These are phyloP conservation scores for Thermoascus crustaceus DNA, from an alignment of 2,329 filamentous ascomycete genomes.

Conservation along the genomic window DNA sequence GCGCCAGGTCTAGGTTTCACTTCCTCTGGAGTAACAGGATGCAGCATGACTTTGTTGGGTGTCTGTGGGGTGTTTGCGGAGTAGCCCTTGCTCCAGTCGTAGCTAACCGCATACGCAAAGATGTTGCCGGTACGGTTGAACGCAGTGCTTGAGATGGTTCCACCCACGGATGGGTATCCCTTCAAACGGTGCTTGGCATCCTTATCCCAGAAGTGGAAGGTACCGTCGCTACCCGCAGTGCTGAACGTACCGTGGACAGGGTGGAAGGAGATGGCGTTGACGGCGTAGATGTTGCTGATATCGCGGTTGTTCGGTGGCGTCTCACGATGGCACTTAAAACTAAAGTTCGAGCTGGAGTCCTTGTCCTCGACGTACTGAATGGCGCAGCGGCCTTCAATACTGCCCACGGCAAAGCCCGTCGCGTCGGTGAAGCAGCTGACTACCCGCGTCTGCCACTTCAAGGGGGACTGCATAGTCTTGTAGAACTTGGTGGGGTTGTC, in stretches of 20 bases:
- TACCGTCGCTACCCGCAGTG: constrained; percentile 89
- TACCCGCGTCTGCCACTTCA: constrained; percentile 96
- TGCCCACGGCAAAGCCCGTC: constrained; percentile 86
- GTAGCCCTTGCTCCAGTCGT: constrained; percentile 98
- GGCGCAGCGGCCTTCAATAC: constrained; percentile 92
- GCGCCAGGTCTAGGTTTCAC: constrained; percentile 48
- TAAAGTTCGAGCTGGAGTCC: constrained; percentile 86
- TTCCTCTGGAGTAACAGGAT: constrained; percentile 62
- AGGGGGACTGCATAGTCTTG: constrained; percentile 89
- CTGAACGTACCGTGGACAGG: constrained; percentile 96
- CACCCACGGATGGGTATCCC: constrained; percentile 76
- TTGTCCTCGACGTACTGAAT: constrained; percentile 99
- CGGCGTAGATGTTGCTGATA: constrained; percentile 80
- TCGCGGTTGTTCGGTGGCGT: constrained; percentile 55
- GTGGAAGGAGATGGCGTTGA: constrained; percentile 98
- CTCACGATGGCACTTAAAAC: constrained; percentile 97
- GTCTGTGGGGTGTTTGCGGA: constrained; percentile 63
- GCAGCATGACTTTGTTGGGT: constrained; percentile 76
- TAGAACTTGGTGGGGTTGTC: constrained; percentile 83
- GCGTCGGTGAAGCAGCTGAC: constrained; percentile 93
- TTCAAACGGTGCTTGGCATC: constrained; percentile 82
- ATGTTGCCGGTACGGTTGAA: constrained; percentile 82
- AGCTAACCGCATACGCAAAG: constrained; percentile 84
- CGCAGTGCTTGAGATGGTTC: constrained; percentile 81
- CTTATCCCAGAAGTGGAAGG: constrained; percentile 74